A percentile compares a stretch with the other conserved stretches of the same genome.
Evolutionary conservation across 176 grass and related monocot genomes (phyloP).

Genomic region (Oryza meridionalis): DNA sequence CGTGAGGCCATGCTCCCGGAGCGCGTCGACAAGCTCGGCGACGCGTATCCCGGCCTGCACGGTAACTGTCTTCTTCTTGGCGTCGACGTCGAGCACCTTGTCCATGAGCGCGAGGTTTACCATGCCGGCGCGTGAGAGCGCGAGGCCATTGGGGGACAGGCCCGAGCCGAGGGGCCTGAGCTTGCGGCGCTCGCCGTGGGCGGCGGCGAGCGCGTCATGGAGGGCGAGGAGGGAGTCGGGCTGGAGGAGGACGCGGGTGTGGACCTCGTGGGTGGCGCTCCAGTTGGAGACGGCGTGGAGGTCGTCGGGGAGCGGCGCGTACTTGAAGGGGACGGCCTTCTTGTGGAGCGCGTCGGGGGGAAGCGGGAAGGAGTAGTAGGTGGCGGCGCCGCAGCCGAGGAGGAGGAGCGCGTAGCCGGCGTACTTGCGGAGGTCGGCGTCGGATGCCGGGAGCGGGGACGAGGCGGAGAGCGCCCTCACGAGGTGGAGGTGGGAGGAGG

Average conservation of each 20-base stretch:
- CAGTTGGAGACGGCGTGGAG: constrained; percentile 88
- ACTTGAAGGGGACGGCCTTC: constrained; percentile 80
- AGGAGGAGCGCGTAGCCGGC: constrained; percentile 66
- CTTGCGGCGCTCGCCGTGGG: constrained; percentile 17
- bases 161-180: constrained; percentile 85
- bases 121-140: constrained; percentile 76
- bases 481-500: constrained; percentile 20
- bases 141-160: constrained; percentile 83
- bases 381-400: constrained; percentile 69
- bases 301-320: constrained; percentile 81
- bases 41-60: constrained; percentile 89
- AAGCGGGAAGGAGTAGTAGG: constrained; percentile 85
- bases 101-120: constrained; percentile 92
- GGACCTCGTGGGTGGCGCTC: constrained; percentile 94
- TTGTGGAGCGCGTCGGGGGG: constrained; percentile 72
- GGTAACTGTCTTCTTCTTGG: constrained; percentile 68
- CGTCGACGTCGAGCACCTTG: constrained; percentile 80
- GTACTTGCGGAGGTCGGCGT: constrained; percentile 69
- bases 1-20: constrained; percentile 80
- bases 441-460: constrained; percentile 42
- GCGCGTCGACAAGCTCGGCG: constrained; percentile 71
- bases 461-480: constrained; percentile 41
- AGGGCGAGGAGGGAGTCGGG: constrained; percentile 69
- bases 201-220: constrained; percentile 40
- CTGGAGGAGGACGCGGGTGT: constrained; percentile 81